A percentile compares a stretch with the other conserved stretches of the same genome.
Evolutionary conservation across 495 filamentous ascomycete genomes (phyloP).

Genomic region (Aspergillus avenaceus): DNA sequence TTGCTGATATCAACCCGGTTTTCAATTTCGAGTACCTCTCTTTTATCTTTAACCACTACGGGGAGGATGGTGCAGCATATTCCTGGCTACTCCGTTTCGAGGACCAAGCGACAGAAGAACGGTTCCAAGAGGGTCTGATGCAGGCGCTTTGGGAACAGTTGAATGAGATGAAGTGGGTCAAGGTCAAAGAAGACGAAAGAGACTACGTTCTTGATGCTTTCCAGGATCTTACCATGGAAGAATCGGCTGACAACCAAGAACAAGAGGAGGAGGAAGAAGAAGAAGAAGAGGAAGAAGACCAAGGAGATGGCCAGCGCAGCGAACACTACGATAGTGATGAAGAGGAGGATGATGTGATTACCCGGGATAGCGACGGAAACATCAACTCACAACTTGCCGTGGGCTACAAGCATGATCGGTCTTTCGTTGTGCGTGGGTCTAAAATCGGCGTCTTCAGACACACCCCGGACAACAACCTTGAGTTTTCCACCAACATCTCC

Average conservation of each 20-base stretch:
- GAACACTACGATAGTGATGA: conserved; percentile 92
- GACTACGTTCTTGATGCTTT: conserved; percentile 97
- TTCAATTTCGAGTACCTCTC: conserved; percentile 98
- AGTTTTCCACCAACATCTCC: conserved; percentile 96
- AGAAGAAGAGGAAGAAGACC: conserved; percentile 56
- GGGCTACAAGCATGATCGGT: conserved; percentile 95
- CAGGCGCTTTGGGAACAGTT: conserved; percentile 95
- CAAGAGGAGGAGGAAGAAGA: conserved; percentile 66
- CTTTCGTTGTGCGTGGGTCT: conserved; percentile 92
- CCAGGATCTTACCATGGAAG: conserved; percentile 90
- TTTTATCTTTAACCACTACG: conserved; percentile 98
- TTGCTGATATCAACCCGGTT: conserved; percentile 91
- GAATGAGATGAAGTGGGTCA: conserved; percentile 91
- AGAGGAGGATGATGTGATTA: conserved; percentile 79
- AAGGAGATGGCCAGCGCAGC: conserved; percentile 60
- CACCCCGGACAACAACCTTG: conserved; percentile 82
- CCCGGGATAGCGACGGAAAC: conserved; percentile 69
- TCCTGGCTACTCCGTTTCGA: conserved; percentile 95
- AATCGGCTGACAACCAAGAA: conserved; percentile 56
- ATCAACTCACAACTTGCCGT: conserved; percentile 96
- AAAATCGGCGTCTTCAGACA: conserved; percentile 99
- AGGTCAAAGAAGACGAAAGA: conserved; percentile 83
- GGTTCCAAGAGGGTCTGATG: conserved; percentile 92
- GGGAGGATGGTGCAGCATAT: conserved; percentile 81
- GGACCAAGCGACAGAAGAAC: conserved; percentile 71